phyloP scores from a whole-genome alignment of 1,284 basidiomycete species.

The Ceratobasidium sp. region DNA sequence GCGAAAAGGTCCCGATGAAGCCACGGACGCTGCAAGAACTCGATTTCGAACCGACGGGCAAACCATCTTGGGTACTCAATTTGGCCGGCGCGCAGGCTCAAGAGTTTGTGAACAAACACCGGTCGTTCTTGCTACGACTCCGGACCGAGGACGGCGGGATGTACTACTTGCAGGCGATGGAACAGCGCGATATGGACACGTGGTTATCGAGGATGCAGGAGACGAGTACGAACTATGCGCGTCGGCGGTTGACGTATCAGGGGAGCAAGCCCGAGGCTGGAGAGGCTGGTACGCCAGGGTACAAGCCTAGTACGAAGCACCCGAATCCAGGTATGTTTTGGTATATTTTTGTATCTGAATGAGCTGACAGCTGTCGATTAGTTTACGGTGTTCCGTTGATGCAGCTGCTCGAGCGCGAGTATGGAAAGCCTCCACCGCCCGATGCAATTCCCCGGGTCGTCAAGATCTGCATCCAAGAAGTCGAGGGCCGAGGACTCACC shows the following conservation, averaged over 20 bases:
- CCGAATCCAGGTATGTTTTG: conserved; percentile 72
- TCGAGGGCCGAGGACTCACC: conserved; percentile 79
- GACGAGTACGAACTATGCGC: conserved; percentile 77
- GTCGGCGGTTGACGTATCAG: conserved; percentile 83
- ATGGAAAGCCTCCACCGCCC: conserved; percentile 63
- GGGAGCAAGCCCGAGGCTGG: conserved; percentile 75
- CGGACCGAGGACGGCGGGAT: conserved; percentile 88
- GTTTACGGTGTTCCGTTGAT: conserved; percentile 84
- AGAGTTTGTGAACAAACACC: conserved; percentile 80
- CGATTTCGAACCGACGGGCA: conserved; percentile 76
- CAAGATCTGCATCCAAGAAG: conserved; percentile 73
- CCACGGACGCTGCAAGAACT: conserved; percentile 78
- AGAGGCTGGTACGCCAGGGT: conserved; percentile 58
- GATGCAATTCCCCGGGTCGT: conserved; percentile 76
- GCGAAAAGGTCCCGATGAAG: conserved; percentile 47
- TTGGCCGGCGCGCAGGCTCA: conserved; percentile 77
- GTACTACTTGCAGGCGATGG: conserved; percentile 80
- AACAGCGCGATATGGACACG: conserved; percentile 74
- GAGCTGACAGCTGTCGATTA: conserved; percentile 55
- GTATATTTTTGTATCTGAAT: background rate
- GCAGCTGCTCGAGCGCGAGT: conserved; percentile 76
- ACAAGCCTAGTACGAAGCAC: conserved; percentile 57
- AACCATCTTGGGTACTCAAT: conserved; percentile 79
- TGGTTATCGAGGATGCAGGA: conserved; percentile 82
- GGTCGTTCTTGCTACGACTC: conserved; percentile 84